These are phyloP conservation scores for Rhizopogon sp. DNA, from an alignment of 768 basidiomycete genomes.

Conservation along the genomic window DNA sequence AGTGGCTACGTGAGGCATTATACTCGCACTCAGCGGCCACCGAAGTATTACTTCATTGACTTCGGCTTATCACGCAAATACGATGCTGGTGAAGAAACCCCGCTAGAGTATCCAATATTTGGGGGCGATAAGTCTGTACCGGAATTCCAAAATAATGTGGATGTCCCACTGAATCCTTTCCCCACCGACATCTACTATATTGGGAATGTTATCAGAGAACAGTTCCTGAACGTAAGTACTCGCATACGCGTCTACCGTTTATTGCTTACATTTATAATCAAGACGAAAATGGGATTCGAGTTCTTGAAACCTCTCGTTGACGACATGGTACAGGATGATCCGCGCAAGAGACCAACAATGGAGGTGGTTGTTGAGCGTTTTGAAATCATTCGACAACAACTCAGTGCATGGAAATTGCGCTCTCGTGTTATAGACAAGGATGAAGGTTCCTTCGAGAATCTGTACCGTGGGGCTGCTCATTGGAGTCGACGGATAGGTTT, in stretches of 20 bases:
- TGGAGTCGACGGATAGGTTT: conserved; percentile 20
- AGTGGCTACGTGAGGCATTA: conserved; percentile 15
- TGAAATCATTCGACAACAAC: conserved; percentile 1
- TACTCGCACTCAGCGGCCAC: conserved; percentile 25
- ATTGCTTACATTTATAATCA: no score
- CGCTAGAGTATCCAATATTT: conserved; percentile 22
- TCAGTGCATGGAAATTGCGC: conserved; percentile 17
- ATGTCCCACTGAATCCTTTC: conserved; percentile 31
- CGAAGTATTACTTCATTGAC: conserved; percentile 31
- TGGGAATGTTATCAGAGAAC: conserved; percentile 30
- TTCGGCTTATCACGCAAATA: conserved; percentile 31
- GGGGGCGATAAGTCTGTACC: conserved; percentile 41
- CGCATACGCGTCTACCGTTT: no score
- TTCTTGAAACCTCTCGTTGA: conserved; percentile 27
- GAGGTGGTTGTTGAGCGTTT: conserved; percentile 17
- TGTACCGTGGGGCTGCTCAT: conserved; percentile 12
- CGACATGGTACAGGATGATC: conserved; percentile 31
- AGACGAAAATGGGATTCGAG: conserved; percentile 3
- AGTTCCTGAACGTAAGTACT: conserved; percentile 30
- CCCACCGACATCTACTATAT: conserved; percentile 40
- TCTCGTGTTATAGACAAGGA: conserved; percentile 18
- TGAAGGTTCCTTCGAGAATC: conserved; percentile 8
- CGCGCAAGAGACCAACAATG: conserved; percentile 10
- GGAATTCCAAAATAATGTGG: conserved; percentile 24
- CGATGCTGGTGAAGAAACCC: conserved; percentile 16